Evolutionary conservation across 352 stramenopile species (phyloP), one percentile per base, ranked within the genome.

Genomic region (Pythium sukuiense): DNA sequence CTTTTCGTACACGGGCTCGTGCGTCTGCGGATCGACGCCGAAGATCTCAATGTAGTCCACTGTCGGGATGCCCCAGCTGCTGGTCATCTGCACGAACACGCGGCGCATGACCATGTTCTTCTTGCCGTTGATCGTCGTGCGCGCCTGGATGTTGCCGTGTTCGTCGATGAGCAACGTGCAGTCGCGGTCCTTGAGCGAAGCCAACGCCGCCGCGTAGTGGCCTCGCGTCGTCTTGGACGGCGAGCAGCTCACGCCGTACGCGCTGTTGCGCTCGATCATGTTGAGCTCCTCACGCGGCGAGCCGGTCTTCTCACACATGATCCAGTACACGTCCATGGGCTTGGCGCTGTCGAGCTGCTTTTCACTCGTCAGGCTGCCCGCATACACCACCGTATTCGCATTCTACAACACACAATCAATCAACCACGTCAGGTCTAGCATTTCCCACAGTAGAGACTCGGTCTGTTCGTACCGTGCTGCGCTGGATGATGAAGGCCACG

Each of bases 41-140:
- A 92, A 93, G 57, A 95, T 85, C 61, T 95, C 87, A 54, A 95
- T 73, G 72, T 87, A 92, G 57, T 92, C 84, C 46, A 95, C 87
- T 0, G 79, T 89, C 18, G 87, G 87, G 59, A 95, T 84, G 14
- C 83, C 83, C 87, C 84, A 93, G 43, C 83, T 89, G 30, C 72
- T 92, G 30, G 84, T 92, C 81, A 90, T 90, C 61, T 93, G 83
- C 61, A 95, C 87, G 60, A 80, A 95, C 52, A 95, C 85, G 65
- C 87, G 84, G 39, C 85, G 82, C 65, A 95, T 60, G 26, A 92
- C 43, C 69, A 90, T 81, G 43, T 73, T 71, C 53, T 79, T 74
- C 73, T 83, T 79, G 56, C 83, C 83, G 56, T 77, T 75, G 67
- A 95, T 90, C n/a, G 73, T 85, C 41, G 82, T 92, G 32, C 80